Conservation (phyloP, 345 rosid genomes). For the Rhodomyrtus tomentosa region DNA sequence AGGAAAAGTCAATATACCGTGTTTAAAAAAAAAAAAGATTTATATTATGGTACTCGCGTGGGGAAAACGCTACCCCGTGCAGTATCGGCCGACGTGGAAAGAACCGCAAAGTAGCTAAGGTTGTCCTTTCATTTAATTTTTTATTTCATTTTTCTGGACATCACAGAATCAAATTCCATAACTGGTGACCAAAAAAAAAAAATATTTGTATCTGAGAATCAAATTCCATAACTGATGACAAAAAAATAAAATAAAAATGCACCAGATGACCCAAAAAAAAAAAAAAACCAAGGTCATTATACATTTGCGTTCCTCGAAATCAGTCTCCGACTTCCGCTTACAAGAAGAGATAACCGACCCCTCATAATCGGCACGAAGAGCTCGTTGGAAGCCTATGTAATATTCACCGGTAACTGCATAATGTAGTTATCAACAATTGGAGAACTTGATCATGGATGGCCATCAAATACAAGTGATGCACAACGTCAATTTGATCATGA, state of each 20-base stretch:
- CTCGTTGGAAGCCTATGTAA: too few species aligned
- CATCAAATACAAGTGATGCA: too few species aligned
- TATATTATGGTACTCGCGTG: neutral
- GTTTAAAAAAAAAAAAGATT: too few species aligned
- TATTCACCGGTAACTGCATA: too few species aligned
- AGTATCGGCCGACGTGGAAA: neutral
- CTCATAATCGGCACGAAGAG: too few species aligned
- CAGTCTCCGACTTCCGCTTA: too few species aligned
- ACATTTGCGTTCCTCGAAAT: neutral
- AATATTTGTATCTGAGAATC: too few species aligned
- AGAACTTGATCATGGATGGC: too few species aligned
- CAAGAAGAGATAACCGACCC: too few species aligned
- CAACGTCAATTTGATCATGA: too few species aligned
- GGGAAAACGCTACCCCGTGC: neutral
- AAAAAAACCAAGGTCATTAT: neutral
- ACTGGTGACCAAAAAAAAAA: neutral
- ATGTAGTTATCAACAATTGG: too few species aligned
- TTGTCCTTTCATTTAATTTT: neutral
- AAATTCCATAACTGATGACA: neutral
- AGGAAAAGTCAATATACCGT: neutral
- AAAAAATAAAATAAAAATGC: neutral
- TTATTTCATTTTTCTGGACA: neutral
- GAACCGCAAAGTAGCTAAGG: neutral
- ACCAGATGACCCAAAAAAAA: too few species aligned
- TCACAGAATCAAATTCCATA: neutral